Base-by-base conservation (phyloP, 2,329 filamentous ascomycete species). In the Colletotrichum tropicale region DNA sequence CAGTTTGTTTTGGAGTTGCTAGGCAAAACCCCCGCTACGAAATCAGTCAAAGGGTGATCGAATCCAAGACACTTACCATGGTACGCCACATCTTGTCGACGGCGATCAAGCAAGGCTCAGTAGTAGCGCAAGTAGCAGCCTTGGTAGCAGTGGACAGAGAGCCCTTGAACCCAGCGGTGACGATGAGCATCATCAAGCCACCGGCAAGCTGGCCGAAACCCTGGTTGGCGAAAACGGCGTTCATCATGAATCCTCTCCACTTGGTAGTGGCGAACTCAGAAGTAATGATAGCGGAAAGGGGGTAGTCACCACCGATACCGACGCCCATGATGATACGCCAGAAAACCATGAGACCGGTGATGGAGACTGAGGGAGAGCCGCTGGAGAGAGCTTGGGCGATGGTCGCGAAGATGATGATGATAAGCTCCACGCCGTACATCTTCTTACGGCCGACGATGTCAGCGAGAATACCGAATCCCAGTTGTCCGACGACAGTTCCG, bases 401-500 rank as follows among this genome's bases (percentile, higher is more conserved):
- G 24, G 94, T 96, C 18, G 93, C 93, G 79, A 95, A 92, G 84
- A 96, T 96, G 85, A 96, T 96, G 80, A 96, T 85, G 77, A 96
- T 94, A 77, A 96, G 85, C 84, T 96, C 94, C 26, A 95, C 88
- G 77, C 95, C 95, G 83, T 98, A 91, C 87, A 89, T 88, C 74
- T 82, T 89, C 88, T 95, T 95, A 76, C 94, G 93, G 69, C 95
- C 95, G 68, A 96, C 89, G 8, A 92, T 86, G 86, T 98, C 95
- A 32, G 95, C 95, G 26, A 96, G 87, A 81, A 90, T 92, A 81
- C 95, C 95, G 81, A 98, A 98, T 64, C 91, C 91, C 36, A 97
- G 87, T 85, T 98, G 95, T 43, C 95, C 95, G 66, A 98, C 86
- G 70, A 98, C 94, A 24, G 95, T 97, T 75, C 95, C 95, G 75